A percentile compares a stretch with the other conserved stretches of the same genome.
phyloP scores from a whole-genome alignment of 164 flowering plant species.

The Nymphaea thermarum region DNA sequence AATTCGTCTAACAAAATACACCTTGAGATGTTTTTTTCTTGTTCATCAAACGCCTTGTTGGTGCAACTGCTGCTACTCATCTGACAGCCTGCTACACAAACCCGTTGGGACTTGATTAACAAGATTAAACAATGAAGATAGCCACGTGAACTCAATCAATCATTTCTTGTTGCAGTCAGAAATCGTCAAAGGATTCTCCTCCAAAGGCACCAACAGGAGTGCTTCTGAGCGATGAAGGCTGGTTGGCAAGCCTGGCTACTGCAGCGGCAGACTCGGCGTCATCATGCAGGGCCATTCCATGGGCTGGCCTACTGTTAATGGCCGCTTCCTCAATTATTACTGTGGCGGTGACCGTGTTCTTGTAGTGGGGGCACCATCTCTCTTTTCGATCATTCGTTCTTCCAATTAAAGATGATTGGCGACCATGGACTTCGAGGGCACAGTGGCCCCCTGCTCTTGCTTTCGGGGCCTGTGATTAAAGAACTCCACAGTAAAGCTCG shows the following conservation, averaged over 20 bases:
- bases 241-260: constrained; percentile 24
- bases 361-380: neutral
- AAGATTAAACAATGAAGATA: neutral
- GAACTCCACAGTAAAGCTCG: neutral
- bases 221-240: constrained; percentile 12
- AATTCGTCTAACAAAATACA: too few species aligned
- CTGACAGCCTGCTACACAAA: neutral
- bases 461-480: neutral
- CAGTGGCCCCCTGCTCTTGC: neutral
- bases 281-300: neutral
- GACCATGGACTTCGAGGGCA: neutral
- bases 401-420: neutral
- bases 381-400: too few species aligned
- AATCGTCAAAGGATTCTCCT: constrained; percentile 28
- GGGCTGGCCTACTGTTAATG: constrained; percentile 6
- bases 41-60: too few species aligned
- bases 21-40: too few species aligned
- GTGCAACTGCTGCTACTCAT: too few species aligned
- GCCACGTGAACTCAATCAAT: neutral
- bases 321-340: constrained; percentile 8
- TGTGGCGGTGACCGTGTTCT: neutral
- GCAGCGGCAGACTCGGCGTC: constrained; percentile 16
- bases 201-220: constrained; percentile 10
- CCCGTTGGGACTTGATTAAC: neutral
- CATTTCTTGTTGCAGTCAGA: constrained; percentile 22